Conservation (phyloP, 2,329 filamentous ascomycete genomes). For the Trichoderma sp. region DNA sequence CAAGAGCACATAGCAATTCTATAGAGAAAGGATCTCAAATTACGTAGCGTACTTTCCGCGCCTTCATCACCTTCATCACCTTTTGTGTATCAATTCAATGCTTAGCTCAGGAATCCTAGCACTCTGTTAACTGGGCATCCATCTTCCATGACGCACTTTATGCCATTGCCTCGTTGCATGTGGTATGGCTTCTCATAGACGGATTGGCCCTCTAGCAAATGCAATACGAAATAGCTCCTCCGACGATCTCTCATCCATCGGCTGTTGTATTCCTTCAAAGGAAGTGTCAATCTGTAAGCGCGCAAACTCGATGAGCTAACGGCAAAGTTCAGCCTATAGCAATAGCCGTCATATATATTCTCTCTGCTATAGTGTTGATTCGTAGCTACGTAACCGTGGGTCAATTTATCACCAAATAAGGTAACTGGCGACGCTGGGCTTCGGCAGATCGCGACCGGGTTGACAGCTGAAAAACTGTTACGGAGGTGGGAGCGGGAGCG, state of each 20-base stretch:
- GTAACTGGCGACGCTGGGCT: neutral
- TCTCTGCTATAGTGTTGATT: neutral
- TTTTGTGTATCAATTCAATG: neutral
- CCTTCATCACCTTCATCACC: neutral
- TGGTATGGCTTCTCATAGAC: slow-evolving; percentile 16
- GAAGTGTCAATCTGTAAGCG: neutral
- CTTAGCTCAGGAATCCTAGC: neutral
- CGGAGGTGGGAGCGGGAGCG: neutral
- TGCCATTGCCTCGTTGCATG: neutral
- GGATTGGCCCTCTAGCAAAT: slow-evolving; percentile 28
- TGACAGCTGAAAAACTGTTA: neutral
- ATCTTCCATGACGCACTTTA: neutral
- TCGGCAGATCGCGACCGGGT: neutral
- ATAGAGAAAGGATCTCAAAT: neutral
- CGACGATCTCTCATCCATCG: slow-evolving; percentile 32
- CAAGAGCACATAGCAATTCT: neutral
- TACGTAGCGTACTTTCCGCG: neutral
- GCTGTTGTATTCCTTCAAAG: slow-evolving; percentile 26
- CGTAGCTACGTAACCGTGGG: neutral
- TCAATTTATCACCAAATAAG: too few relatives aligned
- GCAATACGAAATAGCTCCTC: slow-evolving; percentile 30
- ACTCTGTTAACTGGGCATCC: neutral
- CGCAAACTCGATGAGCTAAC: neutral
- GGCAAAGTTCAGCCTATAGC: neutral
- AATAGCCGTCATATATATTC: neutral